Percentiles rank a stretch among this genome's conserved stretches.
These are phyloP conservation scores for Elsinoe fawcettii DNA, from an alignment of 2,329 filamentous ascomycete species.

Conservation along the genomic window DNA sequence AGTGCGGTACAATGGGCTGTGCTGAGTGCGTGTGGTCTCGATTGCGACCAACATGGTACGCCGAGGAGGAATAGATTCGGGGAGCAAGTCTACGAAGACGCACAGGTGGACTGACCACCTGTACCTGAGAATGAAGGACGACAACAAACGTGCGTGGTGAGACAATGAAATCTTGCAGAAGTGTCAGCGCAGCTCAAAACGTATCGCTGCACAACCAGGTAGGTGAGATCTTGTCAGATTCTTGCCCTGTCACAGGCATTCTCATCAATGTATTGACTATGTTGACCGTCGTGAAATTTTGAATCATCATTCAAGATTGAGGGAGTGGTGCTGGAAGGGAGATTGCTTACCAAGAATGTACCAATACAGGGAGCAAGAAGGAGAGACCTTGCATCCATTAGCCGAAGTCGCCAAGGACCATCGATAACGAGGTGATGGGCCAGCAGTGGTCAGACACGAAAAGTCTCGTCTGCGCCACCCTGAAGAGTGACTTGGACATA, in stretches of 20 bases:
- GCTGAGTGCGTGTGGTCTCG: constrained; percentile 53
- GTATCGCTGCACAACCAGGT: neutral
- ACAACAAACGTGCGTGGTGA: neutral
- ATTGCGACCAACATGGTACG: constrained; percentile 29
- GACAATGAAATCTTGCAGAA: neutral
- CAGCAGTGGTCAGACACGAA: constrained; percentile 19
- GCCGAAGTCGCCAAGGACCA: neutral
- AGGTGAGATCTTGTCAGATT: constrained; percentile 14
- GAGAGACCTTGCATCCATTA: neutral
- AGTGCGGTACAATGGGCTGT: constrained; percentile 58
- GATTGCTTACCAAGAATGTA: neutral
- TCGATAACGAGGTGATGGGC: neutral
- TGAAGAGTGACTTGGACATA: constrained; percentile 35
- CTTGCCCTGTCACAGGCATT: constrained; percentile 31
- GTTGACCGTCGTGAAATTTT: constrained; percentile 36
- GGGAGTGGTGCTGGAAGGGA: neutral
- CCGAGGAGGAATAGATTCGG: constrained; percentile 11
- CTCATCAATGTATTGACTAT: constrained; percentile 36
- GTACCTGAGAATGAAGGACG: neutral
- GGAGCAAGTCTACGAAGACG: constrained; percentile 10
- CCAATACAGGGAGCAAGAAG: neutral
- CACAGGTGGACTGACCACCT: neutral
- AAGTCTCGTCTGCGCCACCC: constrained; percentile 30
- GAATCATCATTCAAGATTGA: constrained; percentile 28
- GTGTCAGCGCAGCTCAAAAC: neutral